A percentile compares a stretch with the other conserved stretches of the same genome.
Evolutionary conservation across 179 eudicot species (phyloP).

Genomic region (Patellifolia procumbens): DNA sequence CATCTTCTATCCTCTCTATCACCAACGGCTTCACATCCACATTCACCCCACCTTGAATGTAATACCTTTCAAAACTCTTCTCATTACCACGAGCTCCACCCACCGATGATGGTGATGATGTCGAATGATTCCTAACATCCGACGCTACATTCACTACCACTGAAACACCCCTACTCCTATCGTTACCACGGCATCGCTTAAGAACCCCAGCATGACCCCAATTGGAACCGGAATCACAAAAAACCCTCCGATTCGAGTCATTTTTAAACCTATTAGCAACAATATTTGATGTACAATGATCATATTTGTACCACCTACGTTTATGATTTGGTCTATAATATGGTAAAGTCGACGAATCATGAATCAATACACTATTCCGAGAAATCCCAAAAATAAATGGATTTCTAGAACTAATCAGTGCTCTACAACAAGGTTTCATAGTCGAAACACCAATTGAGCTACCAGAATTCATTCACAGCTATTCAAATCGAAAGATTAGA

Average conservation of each 20-base stretch:
- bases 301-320: constrained; percentile 12
- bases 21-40: constrained; percentile 30
- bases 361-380: not conserved
- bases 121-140: constrained; percentile 34
- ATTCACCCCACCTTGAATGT: constrained; percentile 38
- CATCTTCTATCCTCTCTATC: constrained; percentile 21
- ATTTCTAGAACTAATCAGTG: constrained; percentile 28
- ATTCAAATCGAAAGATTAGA: constrained; percentile 6
- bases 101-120: constrained; percentile 24
- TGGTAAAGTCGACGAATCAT: constrained; percentile 17
- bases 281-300: constrained; percentile 17
- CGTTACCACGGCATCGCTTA: constrained; percentile 12
- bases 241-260: constrained; percentile 22
- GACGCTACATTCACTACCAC: constrained; percentile 25
- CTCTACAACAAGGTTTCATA: constrained; percentile 37
- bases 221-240: constrained; percentile 25
- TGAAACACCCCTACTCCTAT: constrained; percentile 6
- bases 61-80: constrained; percentile 35
- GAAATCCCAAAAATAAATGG: constrained; percentile 24
- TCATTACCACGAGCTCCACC: constrained; percentile 30
- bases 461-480: constrained; percentile 28
- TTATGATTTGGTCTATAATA: constrained; percentile 4
- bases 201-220: constrained; percentile 20
- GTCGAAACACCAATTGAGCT: constrained; percentile 26
- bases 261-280: constrained; percentile 15